Evolutionary conservation across 106 monocot species (phyloP).

Genomic region (Dioscorea alata): DNA sequence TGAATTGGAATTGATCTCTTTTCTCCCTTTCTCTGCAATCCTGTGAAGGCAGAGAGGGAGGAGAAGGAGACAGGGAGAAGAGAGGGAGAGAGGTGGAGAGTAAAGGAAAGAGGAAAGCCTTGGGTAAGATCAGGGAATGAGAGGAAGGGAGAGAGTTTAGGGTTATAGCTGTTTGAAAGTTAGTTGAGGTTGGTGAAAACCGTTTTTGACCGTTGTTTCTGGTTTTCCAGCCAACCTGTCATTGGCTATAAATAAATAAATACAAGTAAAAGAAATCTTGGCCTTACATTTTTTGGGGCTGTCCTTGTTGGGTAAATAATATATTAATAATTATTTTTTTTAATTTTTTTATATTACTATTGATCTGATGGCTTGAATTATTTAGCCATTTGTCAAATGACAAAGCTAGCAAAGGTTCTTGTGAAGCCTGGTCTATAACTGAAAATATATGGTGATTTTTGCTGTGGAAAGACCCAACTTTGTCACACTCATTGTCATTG

Average conservation of each 20-base stretch:
- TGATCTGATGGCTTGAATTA: too few species aligned
- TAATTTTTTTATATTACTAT: too few species aligned
- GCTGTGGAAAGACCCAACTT: conserved; percentile 88
- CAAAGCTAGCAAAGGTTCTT: too few species aligned
- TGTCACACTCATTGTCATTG: conserved; percentile 77
- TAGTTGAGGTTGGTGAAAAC: background rate
- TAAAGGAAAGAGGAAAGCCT: background rate
- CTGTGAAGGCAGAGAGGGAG: background rate
- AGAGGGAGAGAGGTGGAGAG: background rate
- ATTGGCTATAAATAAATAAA: too few species aligned
- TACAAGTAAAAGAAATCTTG: too few species aligned
- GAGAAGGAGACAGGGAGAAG: background rate
- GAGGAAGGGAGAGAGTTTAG: background rate
- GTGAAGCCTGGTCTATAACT: too few species aligned
- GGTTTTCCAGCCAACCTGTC: background rate
- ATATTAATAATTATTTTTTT: too few species aligned
- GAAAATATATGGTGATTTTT: conserved; percentile 88
- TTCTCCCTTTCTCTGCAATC: background rate
- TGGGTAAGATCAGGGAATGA: background rate
- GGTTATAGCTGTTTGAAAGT: background rate
- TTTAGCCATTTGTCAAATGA: too few species aligned
- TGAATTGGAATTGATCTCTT: background rate
- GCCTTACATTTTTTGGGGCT: too few species aligned
- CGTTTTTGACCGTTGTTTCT: background rate
- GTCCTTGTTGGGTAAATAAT: too few species aligned